These are phyloP conservation scores for Colletotrichum spinosum DNA, from an alignment of 2,329 filamentous ascomycete genomes.

Conservation along the genomic window DNA sequence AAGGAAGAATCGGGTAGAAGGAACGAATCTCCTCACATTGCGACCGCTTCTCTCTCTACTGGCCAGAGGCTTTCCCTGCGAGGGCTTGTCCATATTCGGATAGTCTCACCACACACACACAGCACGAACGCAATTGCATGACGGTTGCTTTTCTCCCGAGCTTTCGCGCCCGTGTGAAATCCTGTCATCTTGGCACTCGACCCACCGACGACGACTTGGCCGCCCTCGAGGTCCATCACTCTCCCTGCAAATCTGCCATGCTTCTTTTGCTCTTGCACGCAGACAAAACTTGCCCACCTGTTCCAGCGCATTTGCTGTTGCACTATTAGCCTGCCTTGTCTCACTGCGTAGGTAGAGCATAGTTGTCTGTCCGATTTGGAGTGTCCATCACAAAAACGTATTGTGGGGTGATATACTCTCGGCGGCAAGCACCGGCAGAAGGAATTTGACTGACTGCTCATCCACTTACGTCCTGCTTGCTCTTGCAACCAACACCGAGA, in stretches of 20 bases:
- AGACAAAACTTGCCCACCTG: constrained; percentile 2
- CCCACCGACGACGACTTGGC: constrained; percentile 15
- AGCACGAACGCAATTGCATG: constrained; percentile 12
- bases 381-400: background rate
- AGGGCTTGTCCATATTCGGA: constrained; percentile 14
- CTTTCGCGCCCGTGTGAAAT: constrained; percentile 32
- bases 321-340: background rate
- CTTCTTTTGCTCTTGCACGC: constrained; percentile 21
- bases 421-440: background rate
- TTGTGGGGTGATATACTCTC: background rate
- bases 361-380: background rate
- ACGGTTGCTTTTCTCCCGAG: constrained; percentile 22
- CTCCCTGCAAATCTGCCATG: constrained; percentile 29
- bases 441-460: no score
- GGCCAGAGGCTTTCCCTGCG: background rate
- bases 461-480: constrained; percentile 1
- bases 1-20: no score
- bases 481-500: background rate
- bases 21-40: no score
- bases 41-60: background rate
- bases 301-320: constrained; percentile 2
- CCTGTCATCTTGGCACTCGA: constrained; percentile 22
- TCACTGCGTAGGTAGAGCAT: constrained; percentile 4
- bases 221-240: constrained; percentile 4
- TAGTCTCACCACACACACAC: background rate